Conservation (phyloP, 2,329 filamentous ascomycete genomes). For the Diplodia scrobiculata region DNA sequence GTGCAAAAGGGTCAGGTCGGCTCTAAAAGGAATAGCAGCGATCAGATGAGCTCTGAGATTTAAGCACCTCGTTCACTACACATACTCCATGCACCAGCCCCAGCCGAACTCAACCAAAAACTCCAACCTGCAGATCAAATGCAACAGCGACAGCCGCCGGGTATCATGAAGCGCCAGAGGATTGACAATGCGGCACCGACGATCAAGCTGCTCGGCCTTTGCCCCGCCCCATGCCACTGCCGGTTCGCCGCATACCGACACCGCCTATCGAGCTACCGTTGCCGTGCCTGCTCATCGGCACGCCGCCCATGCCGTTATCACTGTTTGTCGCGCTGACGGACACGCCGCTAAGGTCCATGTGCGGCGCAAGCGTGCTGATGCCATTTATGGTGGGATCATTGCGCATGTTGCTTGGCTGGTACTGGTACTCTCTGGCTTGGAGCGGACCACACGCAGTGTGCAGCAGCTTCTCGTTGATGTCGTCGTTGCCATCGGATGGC, state of each 20-base stretch:
- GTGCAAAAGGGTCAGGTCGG: neutral
- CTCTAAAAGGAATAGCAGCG: neutral
- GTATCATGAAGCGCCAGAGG: slow-evolving; percentile 11
- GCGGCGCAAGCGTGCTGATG: slow-evolving; percentile 11
- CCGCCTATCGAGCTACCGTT: slow-evolving; percentile 40
- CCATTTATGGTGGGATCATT: slow-evolving; percentile 6
- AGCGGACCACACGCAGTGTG: slow-evolving; percentile 41
- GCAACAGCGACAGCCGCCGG: slow-evolving; percentile 11
- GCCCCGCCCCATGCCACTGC: slow-evolving; percentile 43
- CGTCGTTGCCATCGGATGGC: slow-evolving; percentile 44
- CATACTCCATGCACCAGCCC: neutral
- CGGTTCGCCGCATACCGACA: slow-evolving; percentile 44
- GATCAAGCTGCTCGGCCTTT: slow-evolving; percentile 35
- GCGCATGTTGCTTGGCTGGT: slow-evolving; percentile 29
- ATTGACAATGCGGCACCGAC: neutral
- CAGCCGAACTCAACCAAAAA: neutral
- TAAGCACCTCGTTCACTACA: neutral
- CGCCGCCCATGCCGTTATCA: slow-evolving; percentile 36
- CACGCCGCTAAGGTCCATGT: slow-evolving; percentile 22
- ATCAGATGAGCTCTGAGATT: neutral
- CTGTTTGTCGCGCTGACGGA: slow-evolving; percentile 18
- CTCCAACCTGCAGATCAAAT: slow-evolving; percentile 14
- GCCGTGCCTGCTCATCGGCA: slow-evolving; percentile 41
- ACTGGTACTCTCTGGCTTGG: slow-evolving; percentile 41
- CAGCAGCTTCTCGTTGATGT: slow-evolving; percentile 45